Conservation (phyloP, 2,329 filamentous ascomycete species). For the Endocalyx cinctus region DNA sequence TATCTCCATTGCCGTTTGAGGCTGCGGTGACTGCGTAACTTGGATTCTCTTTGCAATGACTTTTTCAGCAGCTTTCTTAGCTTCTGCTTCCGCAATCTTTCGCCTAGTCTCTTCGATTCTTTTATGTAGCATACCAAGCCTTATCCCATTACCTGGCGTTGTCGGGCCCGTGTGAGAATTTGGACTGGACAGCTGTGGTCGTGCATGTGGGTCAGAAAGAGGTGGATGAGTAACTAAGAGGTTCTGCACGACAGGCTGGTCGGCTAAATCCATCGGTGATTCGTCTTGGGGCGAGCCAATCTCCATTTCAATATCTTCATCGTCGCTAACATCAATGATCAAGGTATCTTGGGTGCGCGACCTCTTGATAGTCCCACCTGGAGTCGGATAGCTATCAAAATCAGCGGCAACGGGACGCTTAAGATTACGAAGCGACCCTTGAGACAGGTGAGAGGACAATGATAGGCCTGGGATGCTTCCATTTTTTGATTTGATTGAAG, state of each 20-base stretch:
- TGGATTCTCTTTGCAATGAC: constrained; percentile 17
- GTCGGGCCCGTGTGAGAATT: constrained; percentile 30
- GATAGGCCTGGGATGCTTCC: constrained; percentile 21
- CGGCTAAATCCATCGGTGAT: constrained; percentile 26
- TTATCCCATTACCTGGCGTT: constrained; percentile 21
- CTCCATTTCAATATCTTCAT: constrained; percentile 64
- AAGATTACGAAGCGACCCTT: constrained; percentile 22
- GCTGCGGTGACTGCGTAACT: constrained; percentile 15
- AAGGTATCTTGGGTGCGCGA: constrained; percentile 51
- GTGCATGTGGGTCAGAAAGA: constrained; percentile 33
- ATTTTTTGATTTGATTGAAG: constrained; percentile 11
- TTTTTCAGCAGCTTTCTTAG: constrained; percentile 37
- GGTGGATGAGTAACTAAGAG: constrained; percentile 42
- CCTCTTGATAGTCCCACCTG: constrained; percentile 45
- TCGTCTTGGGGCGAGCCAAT: constrained; percentile 51
- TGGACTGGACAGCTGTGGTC: constrained; percentile 38
- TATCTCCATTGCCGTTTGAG: constrained; percentile 9
- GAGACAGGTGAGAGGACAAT: constrained; percentile 15
- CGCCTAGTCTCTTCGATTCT: constrained; percentile 58
- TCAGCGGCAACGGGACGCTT: constrained; percentile 68
- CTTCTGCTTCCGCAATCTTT: constrained; percentile 55
- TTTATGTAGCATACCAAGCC: constrained; percentile 29
- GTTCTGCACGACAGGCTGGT: constrained; percentile 29
- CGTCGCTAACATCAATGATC: constrained; percentile 82
- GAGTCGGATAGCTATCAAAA: constrained; percentile 53